Evolutionary conservation across 2,329 filamentous ascomycete species (phyloP).

Genomic region (Blumeriella jaapii): DNA sequence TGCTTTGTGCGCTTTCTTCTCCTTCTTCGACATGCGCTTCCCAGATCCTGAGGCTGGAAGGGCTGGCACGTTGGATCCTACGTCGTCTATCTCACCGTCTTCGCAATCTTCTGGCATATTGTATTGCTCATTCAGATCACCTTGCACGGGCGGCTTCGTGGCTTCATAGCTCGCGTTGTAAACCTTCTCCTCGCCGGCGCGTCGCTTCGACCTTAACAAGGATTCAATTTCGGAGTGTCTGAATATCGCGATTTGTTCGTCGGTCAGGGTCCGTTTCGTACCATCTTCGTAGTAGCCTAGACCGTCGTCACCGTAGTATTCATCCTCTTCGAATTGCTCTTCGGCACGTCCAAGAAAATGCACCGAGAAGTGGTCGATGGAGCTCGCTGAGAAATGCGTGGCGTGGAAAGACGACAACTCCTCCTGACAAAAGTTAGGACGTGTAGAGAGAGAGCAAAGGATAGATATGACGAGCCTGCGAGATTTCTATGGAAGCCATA

Average conservation of each 20-base stretch:
- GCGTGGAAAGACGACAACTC: conserved; percentile 23
- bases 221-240: conserved; percentile 76
- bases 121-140: background rate
- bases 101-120: conserved; percentile 8
- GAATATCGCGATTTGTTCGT: conserved; percentile 85
- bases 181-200: conserved; percentile 17
- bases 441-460: background rate
- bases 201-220: conserved; percentile 43
- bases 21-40: conserved; percentile 12
- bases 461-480: conserved; percentile 27
- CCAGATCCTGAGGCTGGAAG: conserved; percentile 3
- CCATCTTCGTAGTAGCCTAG: conserved; percentile 83
- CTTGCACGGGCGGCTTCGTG: background rate
- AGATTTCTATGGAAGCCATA: conserved; percentile 28
- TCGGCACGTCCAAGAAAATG: conserved; percentile 36
- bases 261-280: conserved; percentile 77
- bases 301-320: conserved; percentile 45
- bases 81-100: conserved; percentile 16
- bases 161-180: background rate
- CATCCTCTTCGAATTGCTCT: conserved; percentile 33
- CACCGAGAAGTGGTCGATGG: conserved; percentile 44
- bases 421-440: conserved; percentile 16
- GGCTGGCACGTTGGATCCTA: conserved; percentile 8
- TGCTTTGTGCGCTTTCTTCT: conserved; percentile 18
- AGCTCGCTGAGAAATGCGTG: conserved; percentile 19